Evolutionary conservation across 768 basidiomycete species (phyloP), one percentile per base, ranked within the genome.

Genomic region (Phanerochaete carnosa): DNA sequence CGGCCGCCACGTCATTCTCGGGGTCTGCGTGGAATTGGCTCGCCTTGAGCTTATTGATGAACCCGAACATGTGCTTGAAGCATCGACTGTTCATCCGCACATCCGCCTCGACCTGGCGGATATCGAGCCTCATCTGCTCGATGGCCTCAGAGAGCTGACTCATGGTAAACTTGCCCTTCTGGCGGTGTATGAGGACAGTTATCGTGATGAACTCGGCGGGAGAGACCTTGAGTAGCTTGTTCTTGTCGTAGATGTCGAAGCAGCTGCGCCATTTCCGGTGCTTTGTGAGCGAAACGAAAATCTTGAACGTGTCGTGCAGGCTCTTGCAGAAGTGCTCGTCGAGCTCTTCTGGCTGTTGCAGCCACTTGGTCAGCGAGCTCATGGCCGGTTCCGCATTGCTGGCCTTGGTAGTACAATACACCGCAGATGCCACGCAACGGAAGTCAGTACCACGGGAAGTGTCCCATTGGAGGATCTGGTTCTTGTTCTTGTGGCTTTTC

Each of bases 181-280:
- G 75, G n/a, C 77, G 69, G 13, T 79, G 77, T 16, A 90, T 80
- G 23, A 91, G 70, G 3, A 88, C 65, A 23, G 76, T 76, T 51
- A 83, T 80, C 63, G 80, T 73, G 50, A 89, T 77, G 62, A 92
- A 84, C 69, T 92, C 90, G 43, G 90, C 75, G 0, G 90, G 90
- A 0, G 89, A 79, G 1, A 91, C 76, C 39, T 84, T 85, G 63
- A 76, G 73, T 43, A 58, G 46, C 5, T 62, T 59, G n/a, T 26
- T 46, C 32, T 45, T 39, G 43, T 63, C 69, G 64, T 33, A 59
- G 29, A 37, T 70, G 62, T 69, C 60, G 68, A 87, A 81, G 23
- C 73, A 60, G 8, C 65, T 57, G n/a, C 66, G 74, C 22, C 75
- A 64, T 7, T 75, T 65, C 2, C 66, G 49, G 51, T 82, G 75